phyloP scores from a whole-genome alignment of 1,139 yeast genomes.

The Suhomyces anneliseae region DNA sequence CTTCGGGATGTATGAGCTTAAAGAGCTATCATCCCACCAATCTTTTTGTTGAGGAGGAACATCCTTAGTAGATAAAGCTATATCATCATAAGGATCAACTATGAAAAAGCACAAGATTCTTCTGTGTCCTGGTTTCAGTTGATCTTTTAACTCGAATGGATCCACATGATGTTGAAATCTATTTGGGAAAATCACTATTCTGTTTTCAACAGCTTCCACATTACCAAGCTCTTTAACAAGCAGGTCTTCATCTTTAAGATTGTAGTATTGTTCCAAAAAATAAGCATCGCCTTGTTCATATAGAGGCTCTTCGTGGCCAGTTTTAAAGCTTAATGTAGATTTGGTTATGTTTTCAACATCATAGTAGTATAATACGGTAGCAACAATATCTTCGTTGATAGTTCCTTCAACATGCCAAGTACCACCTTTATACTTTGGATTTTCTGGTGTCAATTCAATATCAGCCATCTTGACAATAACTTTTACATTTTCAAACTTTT shows the following conservation, averaged over 20 bases:
- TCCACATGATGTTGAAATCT: constrained; percentile 41
- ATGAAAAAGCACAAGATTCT: constrained; percentile 43
- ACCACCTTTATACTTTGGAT: constrained; percentile 41
- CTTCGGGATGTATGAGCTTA: constrained; percentile 2
- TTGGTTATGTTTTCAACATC: constrained; percentile 42
- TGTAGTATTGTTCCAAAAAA: constrained; percentile 23
- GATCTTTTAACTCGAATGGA: constrained; percentile 37
- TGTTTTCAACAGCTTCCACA: constrained; percentile 26
- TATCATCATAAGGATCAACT: constrained; percentile 37
- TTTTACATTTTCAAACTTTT: constrained; percentile 24
- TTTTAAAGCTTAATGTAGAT: constrained; percentile 34
- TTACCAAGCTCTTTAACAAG: constrained; percentile 20
- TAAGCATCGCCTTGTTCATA: constrained; percentile 38
- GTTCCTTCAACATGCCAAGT: constrained; percentile 50
- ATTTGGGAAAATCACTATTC: constrained; percentile 42
- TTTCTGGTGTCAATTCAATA: constrained; percentile 44
- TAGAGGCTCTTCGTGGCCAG: constrained; percentile 32
- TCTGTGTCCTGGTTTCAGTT: constrained; percentile 37
- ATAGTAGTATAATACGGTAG: constrained; percentile 44
- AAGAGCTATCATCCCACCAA: constrained; percentile 30
- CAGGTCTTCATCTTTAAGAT: background rate
- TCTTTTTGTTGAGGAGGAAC: constrained; percentile 44
- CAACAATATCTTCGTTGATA: constrained; percentile 43
- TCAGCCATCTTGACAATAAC: constrained; percentile 45
- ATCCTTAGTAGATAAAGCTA: constrained; percentile 28